A percentile compares a stretch with the other conserved stretches of the same genome.
Evolutionary conservation across 2,329 filamentous ascomycete species (phyloP).

Genomic region (Paecilomyces niveus): DNA sequence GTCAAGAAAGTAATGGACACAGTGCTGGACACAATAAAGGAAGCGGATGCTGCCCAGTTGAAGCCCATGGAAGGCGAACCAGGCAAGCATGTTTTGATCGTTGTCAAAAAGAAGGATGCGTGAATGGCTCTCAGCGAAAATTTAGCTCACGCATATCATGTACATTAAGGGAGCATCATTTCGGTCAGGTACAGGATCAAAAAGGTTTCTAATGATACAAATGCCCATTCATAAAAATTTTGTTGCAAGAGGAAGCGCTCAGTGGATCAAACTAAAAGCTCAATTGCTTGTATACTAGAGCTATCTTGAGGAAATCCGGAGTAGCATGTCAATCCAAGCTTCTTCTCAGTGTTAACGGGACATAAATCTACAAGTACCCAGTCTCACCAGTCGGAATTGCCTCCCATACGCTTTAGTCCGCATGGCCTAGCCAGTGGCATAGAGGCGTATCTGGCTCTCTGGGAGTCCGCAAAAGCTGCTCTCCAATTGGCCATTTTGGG

Average conservation of each 20-base stretch:
- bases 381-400: background rate
- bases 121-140: background rate
- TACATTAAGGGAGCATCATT: background rate
- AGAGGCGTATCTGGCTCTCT: background rate
- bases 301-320: background rate
- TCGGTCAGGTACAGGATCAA: background rate
- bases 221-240: background rate
- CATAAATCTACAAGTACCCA: background rate
- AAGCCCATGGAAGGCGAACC: conserved; percentile 37
- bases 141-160: background rate
- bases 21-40: conserved; percentile 40
- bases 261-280: background rate
- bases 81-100: conserved; percentile 29
- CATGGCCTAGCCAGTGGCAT: background rate
- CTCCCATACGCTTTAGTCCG: background rate
- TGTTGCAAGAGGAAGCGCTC: background rate
- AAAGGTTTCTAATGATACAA: background rate
- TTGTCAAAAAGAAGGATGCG: conserved; percentile 25
- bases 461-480: conserved; percentile 20
- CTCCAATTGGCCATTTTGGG: conserved; percentile 22
- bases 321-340: background rate
- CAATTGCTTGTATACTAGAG: background rate
- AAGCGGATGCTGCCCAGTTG: conserved; percentile 34
- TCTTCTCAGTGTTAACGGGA: background rate
- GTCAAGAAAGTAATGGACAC: conserved; percentile 50